A percentile compares a stretch with the other conserved stretches of the same genome.
Evolutionary conservation across 208 protist species (phyloP).

Genomic region (Leishmania amazonensis): DNA sequence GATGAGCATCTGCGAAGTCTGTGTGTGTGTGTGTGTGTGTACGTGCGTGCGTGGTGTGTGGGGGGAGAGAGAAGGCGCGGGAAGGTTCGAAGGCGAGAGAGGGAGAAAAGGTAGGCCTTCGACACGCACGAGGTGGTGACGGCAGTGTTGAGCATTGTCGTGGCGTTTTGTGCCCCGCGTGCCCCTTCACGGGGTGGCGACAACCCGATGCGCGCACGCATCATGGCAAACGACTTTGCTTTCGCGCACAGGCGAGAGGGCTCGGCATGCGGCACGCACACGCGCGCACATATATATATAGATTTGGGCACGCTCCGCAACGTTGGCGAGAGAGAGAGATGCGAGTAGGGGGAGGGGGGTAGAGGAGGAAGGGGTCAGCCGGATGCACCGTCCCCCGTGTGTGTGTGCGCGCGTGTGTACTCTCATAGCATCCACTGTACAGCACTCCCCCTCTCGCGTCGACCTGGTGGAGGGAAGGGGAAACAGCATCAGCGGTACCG

Average conservation of each 20-base stretch:
- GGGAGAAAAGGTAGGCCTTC: too few species aligned
- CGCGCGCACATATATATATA: background rate
- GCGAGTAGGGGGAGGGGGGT: background rate
- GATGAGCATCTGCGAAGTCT: too few species aligned
- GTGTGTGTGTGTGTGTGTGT: too few species aligned
- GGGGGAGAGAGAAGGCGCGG: too few species aligned
- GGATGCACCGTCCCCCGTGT: background rate
- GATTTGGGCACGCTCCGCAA: background rate
- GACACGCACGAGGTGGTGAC: too few species aligned
- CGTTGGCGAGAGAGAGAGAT: background rate
- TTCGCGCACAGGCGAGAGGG: background rate
- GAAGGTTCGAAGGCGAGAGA: too few species aligned
- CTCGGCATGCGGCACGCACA: background rate
- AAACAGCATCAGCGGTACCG: background rate
- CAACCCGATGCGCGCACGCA: background rate
- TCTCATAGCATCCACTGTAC: background rate
- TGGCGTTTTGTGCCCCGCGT: too few species aligned
- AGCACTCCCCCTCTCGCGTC: background rate
- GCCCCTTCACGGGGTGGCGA: background rate
- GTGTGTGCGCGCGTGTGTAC: background rate
- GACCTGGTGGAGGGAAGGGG: background rate
- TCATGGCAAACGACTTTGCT: background rate
- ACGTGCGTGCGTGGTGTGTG: too few species aligned
- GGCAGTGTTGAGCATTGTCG: too few species aligned
- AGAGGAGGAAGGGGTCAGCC: background rate